phyloP scores from a whole-genome alignment of 108 stramenopile genomes.

The Nannochloropsis gaditana region DNA sequence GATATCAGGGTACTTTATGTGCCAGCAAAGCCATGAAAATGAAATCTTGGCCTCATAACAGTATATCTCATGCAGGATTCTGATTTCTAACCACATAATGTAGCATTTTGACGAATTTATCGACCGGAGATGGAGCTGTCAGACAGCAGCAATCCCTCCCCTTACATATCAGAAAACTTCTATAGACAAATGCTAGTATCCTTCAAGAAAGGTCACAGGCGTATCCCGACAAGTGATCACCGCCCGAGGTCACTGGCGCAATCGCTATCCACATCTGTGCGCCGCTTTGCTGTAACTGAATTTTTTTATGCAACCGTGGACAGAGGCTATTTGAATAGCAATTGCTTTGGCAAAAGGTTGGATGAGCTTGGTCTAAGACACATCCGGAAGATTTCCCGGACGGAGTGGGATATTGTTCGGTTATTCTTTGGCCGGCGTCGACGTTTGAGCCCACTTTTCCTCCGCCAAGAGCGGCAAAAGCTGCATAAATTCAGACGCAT shows the following conservation, averaged over 20 bases:
- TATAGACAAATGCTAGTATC: too few species aligned
- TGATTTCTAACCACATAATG: too few species aligned
- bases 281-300: neutral
- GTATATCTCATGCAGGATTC: too few species aligned
- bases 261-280: neutral
- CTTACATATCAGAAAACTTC: too few species aligned
- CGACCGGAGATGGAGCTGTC: too few species aligned
- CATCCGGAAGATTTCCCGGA: neutral
- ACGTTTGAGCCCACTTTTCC: neutral
- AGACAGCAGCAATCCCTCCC: too few species aligned
- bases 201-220: too few species aligned
- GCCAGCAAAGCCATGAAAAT: too few species aligned
- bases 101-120: too few species aligned
- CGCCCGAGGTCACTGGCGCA: neutral
- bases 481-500: neutral
- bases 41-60: too few species aligned
- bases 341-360: neutral
- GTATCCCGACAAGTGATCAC: too few species aligned
- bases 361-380: neutral
- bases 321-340: neutral
- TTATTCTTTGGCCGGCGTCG: neutral
- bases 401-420: neutral
- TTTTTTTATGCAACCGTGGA: slow-evolving; percentile 3
- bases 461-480: neutral
- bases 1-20: too few species aligned